Percentiles rank a stretch among this genome's conserved stretches.
phyloP scores from a whole-genome alignment of 208 protist species.

The Trypanosoma cruzi region DNA sequence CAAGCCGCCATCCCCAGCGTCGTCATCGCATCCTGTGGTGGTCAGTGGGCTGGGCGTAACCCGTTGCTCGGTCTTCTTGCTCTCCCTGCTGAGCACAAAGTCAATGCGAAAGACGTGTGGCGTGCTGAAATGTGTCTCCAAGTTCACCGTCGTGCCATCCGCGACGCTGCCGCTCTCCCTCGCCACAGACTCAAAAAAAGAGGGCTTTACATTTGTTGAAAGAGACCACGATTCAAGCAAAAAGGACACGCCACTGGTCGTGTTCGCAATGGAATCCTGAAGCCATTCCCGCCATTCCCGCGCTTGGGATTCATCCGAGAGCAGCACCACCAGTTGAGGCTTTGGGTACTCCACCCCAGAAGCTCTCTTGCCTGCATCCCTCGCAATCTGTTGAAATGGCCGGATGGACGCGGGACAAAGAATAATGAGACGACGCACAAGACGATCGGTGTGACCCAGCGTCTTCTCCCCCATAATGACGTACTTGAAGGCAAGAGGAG shows the following conservation, averaged over 20 bases:
- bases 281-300: slow-evolving; percentile 40
- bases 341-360: slow-evolving; percentile 33
- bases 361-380: slow-evolving; percentile 20
- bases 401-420: slow-evolving; percentile 48
- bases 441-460: slow-evolving; percentile 69
- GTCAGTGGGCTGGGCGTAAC: slow-evolving; percentile 57
- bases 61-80: slow-evolving; percentile 77
- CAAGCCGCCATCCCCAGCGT: slow-evolving; percentile 23
- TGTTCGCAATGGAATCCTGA: background rate
- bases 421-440: slow-evolving; percentile 58
- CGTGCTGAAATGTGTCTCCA: slow-evolving; percentile 37
- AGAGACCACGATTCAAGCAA: slow-evolving; percentile 26
- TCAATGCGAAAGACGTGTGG: slow-evolving; percentile 79
- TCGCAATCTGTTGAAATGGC: slow-evolving; percentile 30
- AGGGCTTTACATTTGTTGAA: slow-evolving; percentile 39
- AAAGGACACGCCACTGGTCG: background rate
- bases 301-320: slow-evolving; percentile 34
- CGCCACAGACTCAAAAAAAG: slow-evolving; percentile 57
- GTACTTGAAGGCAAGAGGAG: slow-evolving; percentile 67
- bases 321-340: slow-evolving; percentile 50
- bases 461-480: slow-evolving; percentile 69
- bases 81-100: slow-evolving; percentile 75
- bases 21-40: slow-evolving; percentile 52
- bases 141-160: slow-evolving; percentile 57
- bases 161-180: slow-evolving; percentile 35